These are phyloP conservation scores for Phlebiopsis gigantea DNA, from an alignment of 768 basidiomycete genomes.

Conservation along the genomic window DNA sequence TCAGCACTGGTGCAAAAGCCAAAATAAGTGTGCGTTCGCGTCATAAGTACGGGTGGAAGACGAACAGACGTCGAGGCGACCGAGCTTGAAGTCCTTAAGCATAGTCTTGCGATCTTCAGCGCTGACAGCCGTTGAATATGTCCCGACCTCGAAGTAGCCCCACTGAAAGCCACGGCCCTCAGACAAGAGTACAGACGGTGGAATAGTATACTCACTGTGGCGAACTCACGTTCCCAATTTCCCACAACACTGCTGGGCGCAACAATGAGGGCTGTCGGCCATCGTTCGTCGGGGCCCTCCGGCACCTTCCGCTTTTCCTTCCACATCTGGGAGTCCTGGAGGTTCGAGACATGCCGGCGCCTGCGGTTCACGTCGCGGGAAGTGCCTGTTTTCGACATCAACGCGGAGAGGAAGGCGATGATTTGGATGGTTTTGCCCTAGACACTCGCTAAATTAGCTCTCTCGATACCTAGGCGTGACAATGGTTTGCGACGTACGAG, in stretches of 20 bases:
- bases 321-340: conserved; percentile 61
- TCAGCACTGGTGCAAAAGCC: conserved; percentile 52
- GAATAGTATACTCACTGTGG: conserved; percentile 46
- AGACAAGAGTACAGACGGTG: neutral
- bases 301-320: conserved; percentile 48
- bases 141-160: conserved; percentile 88
- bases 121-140: conserved; percentile 46
- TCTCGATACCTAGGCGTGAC: conserved; percentile 22
- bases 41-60: conserved; percentile 9
- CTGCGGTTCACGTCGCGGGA: conserved; percentile 62
- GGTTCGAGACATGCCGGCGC: conserved; percentile 53
- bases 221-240: conserved; percentile 90
- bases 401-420: conserved; percentile 82
- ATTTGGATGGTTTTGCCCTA: conserved; percentile 92
- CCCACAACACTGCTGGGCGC: conserved; percentile 79
- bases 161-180: conserved; percentile 46
- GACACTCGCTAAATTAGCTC: conserved; percentile 5
- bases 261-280: conserved; percentile 86
- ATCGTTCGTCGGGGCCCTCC: conserved; percentile 50
- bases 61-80: conserved; percentile 81
- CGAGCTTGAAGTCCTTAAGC: conserved; percentile 69
- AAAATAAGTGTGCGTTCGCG: neutral
- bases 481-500: conserved; percentile 36
- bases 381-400: conserved; percentile 80
- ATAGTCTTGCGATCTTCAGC: conserved; percentile 49